phyloP scores from a whole-genome alignment of 1,284 basidiomycete species.

The Clitocybe nebularis region DNA sequence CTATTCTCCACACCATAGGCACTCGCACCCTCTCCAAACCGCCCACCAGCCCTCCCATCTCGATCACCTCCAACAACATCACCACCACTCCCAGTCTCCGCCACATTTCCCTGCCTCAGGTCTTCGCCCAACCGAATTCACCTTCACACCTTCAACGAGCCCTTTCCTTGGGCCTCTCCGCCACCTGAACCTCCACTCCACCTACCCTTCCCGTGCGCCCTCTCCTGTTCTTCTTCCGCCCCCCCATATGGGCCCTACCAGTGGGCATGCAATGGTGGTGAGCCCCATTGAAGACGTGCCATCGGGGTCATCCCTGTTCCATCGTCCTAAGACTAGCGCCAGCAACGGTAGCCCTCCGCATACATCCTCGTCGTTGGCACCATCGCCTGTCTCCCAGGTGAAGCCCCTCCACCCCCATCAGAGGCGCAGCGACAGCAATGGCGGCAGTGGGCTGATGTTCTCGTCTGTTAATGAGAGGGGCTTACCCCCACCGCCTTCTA shows the following conservation, averaged over 20 bases:
- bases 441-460: constrained; percentile 7
- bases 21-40: constrained; percentile 2
- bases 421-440: constrained; percentile 8
- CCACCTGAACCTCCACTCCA: constrained; percentile 67
- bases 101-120: constrained; percentile 28
- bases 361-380: constrained; percentile 5
- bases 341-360: constrained; percentile 11
- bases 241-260: constrained; percentile 21
- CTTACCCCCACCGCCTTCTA: constrained; percentile 53
- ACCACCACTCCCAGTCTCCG: constrained; percentile 24
- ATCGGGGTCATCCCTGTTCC: constrained; percentile 3
- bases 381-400: too few relatives aligned
- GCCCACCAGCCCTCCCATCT: neutral
- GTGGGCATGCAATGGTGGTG: neutral
- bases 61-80: constrained; percentile 5
- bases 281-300: constrained; percentile 4
- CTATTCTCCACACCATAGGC: constrained; percentile 16
- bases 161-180: constrained; percentile 84
- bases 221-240: constrained; percentile 65
- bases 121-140: constrained; percentile 25
- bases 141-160: constrained; percentile 66
- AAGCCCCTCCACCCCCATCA: constrained; percentile 9
- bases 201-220: constrained; percentile 61
- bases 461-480: constrained; percentile 27
- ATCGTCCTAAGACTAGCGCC: constrained; percentile 4